These are phyloP conservation scores for Cenococcum geophilum DNA, from an alignment of 495 filamentous ascomycete species.

Conservation along the genomic window DNA sequence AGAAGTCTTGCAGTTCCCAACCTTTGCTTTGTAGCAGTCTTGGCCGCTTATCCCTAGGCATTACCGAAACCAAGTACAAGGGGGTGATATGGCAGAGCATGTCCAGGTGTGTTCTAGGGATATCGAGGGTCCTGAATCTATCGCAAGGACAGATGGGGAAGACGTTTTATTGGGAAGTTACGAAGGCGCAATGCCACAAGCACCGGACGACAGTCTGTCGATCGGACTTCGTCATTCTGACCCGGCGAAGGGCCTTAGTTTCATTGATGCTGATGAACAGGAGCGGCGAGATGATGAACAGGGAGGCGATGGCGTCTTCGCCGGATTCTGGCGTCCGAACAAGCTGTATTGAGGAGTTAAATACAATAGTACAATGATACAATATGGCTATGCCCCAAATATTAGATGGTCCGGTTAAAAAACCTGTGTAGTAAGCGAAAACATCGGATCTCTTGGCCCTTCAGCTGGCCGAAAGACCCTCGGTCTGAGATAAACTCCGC, in stretches of 20 bases:
- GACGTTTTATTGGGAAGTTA: neutral
- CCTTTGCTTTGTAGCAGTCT: neutral
- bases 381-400: neutral
- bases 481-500: neutral
- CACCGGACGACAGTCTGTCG: neutral
- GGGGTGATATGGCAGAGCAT: neutral
- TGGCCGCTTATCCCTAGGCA: no score
- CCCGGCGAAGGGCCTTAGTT: neutral
- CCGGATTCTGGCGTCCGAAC: slow-evolving; percentile 38
- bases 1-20: no score
- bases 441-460: slow-evolving; percentile 3
- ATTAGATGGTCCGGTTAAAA: neutral
- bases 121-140: neutral
- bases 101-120: neutral
- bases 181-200: neutral
- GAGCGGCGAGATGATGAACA: neutral
- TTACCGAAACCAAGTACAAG: neutral
- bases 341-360: slow-evolving; percentile 33
- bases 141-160: neutral
- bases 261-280: neutral
- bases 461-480: neutral
- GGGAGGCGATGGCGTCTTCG: slow-evolving; percentile 5
- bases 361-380: neutral
- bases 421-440: neutral
- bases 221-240: neutral